These are phyloP conservation scores for Sporopachydermia lactativora DNA, from an alignment of 805 yeast genomes.

Conservation along the genomic window DNA sequence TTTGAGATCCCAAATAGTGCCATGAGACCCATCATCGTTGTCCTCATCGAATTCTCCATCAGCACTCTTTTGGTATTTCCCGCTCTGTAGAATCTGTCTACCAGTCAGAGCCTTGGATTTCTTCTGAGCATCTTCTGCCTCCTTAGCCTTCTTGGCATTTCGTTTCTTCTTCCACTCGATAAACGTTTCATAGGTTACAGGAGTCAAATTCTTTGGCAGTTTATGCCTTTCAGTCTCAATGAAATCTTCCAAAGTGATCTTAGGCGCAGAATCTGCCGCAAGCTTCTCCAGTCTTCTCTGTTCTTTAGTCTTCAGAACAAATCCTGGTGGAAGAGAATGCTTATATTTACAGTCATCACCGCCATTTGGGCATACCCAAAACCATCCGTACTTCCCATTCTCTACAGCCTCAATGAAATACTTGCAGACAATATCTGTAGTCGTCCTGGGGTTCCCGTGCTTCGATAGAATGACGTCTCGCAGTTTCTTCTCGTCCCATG, in stretches of 20 bases:
- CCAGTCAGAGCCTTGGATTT: slow-evolving; percentile 13
- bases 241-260: slow-evolving; percentile 90
- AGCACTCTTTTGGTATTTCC: background rate
- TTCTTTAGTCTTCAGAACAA: slow-evolving; percentile 91
- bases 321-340: slow-evolving; percentile 95
- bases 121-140: slow-evolving; percentile 29
- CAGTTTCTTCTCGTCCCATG: slow-evolving; percentile 94
- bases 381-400: slow-evolving; percentile 97
- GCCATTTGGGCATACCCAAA: slow-evolving; percentile 94
- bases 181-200: slow-evolving; percentile 73
- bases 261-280: slow-evolving; percentile 74
- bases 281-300: slow-evolving; percentile 80
- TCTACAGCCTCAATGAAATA: slow-evolving; percentile 93
- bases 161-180: slow-evolving; percentile 72
- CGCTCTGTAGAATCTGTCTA: slow-evolving; percentile 1
- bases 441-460: slow-evolving; percentile 88
- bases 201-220: slow-evolving; percentile 63
- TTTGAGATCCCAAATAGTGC: slow-evolving; percentile 1
- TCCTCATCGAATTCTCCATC: slow-evolving; percentile 1
- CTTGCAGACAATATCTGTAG: slow-evolving; percentile 92
- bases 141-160: slow-evolving; percentile 34
- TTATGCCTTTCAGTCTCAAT: slow-evolving; percentile 85
- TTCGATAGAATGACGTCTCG: slow-evolving; percentile 76
- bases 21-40: slow-evolving; percentile 1
- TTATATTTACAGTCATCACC: slow-evolving; percentile 87